Evolutionary conservation across 805 yeast species (phyloP).

Genomic region (Priceomyces castillae): DNA sequence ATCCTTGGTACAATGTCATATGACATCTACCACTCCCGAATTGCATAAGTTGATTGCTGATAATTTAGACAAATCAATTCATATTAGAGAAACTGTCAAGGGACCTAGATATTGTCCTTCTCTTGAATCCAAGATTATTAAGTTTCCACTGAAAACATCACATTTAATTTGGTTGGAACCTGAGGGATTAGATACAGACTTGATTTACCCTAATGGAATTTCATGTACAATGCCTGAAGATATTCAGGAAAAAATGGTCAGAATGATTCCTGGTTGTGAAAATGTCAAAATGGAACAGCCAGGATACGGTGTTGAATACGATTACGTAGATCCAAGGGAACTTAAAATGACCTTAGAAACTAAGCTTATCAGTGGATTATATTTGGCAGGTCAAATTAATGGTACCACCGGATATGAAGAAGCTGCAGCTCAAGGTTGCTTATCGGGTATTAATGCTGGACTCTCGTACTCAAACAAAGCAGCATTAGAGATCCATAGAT

Average conservation of each 20-base stretch:
- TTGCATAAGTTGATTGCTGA: slow-evolving; percentile 67
- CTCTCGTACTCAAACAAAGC: slow-evolving; percentile 44
- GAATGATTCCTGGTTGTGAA: slow-evolving; percentile 83
- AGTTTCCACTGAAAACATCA: slow-evolving; percentile 70
- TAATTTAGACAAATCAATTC: slow-evolving; percentile 81
- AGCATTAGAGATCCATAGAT: slow-evolving; percentile 56
- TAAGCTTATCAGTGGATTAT: slow-evolving; percentile 71
- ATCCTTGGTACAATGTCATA: slow-evolving; percentile 65
- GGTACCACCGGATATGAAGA: slow-evolving; percentile 99
- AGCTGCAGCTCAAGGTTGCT: slow-evolving; percentile 94
- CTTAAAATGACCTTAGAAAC: slow-evolving; percentile 77
- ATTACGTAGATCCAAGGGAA: slow-evolving; percentile 92
- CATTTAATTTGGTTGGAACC: slow-evolving; percentile 96
- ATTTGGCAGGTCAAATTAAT: slow-evolving; percentile 93
- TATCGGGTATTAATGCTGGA: slow-evolving; percentile 97
- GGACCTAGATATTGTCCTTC: slow-evolving; percentile 99
- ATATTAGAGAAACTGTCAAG: slow-evolving; percentile 87
- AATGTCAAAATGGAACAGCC: slow-evolving; percentile 88
- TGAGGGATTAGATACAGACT: slow-evolving; percentile 82
- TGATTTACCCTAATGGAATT: slow-evolving; percentile 96
- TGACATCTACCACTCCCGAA: slow-evolving; percentile 72
- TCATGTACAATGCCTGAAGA: slow-evolving; percentile 96
- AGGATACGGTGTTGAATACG: slow-evolving; percentile 99
- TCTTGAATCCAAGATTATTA: slow-evolving; percentile 80
- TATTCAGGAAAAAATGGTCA: slow-evolving; percentile 71